Base-by-base conservation (phyloP, 2,329 filamentous ascomycete species). In the Diplocarpon mali region DNA sequence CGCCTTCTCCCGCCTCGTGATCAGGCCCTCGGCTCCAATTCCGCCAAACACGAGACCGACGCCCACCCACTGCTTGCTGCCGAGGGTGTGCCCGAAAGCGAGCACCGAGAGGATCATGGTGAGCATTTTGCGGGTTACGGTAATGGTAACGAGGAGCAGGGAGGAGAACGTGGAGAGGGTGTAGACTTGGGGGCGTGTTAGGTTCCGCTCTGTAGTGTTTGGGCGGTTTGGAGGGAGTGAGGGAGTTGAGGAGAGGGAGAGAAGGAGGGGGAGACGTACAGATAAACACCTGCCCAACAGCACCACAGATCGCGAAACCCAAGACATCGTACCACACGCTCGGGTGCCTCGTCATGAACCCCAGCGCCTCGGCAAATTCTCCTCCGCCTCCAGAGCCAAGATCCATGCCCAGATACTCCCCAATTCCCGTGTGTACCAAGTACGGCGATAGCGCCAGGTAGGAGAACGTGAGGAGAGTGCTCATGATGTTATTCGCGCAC, bases 41-140 rank as follows among this genome's bases (percentile, higher is more conserved):
- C 90, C 92, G 20, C 89, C 88, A 69, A 98, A 98, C 8, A 98
- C 92, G 47, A 98, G 70, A 0, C 76, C 82, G 28, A 98, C 89
- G 51, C 92, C 92, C 6, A 93, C 69, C 85, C 89, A 95, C 68
- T 98, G 92, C 74, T 90, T 93, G n/a, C 70, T 67, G 24, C 78
- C 84, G 39, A 98, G 73, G 51, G 75, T 77, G 65, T 98, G 92
- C 24, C 92, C 92, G 63, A 96, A 98, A 67, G 87, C 88, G 49
- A 96, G 71, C 24, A 98, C 92, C 43, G 87, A 95, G 41, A 96
- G 73, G 48, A 96, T 86, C 92, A 98, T 98, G 54, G 90, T 96
- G 63, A 96, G 76, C 92, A 98, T 98, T 70, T 98, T 98, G 60
- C 92, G 76, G 37, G 92, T 98, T 37, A 98, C 92, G 2, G 88